A percentile compares a stretch with the other conserved stretches of the same genome.
These are phyloP conservation scores for Paxillus involutus DNA, from an alignment of 768 basidiomycete genomes.

Conservation along the genomic window DNA sequence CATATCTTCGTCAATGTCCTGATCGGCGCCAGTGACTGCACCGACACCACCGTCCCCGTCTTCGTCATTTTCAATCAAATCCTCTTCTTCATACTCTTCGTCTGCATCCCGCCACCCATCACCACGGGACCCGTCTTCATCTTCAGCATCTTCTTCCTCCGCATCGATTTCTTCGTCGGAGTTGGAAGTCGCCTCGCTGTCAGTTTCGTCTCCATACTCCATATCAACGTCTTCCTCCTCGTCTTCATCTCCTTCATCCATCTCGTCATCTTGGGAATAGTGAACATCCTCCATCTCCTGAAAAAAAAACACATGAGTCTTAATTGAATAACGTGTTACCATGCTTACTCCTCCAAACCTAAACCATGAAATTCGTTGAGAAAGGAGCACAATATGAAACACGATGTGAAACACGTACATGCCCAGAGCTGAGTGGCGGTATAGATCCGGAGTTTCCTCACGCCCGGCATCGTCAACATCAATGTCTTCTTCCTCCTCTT, in stretches of 20 bases:
- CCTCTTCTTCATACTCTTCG: constrained; percentile 61
- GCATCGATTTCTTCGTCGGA: constrained; percentile 70
- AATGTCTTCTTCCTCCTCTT: constrained; percentile 59
- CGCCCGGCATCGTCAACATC: constrained; percentile 53
- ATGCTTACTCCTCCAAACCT: constrained; percentile 78
- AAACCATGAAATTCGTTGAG: constrained; percentile 7
- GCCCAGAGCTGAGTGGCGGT: constrained; percentile 94
- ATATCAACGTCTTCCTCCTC: constrained; percentile 85
- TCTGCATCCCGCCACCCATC: constrained; percentile 59
- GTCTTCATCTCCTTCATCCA: constrained; percentile 80
- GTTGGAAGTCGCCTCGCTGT: constrained; percentile 78
- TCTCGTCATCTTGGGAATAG: constrained; percentile 66
- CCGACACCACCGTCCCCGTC: constrained; percentile 46
- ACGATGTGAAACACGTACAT: constrained; percentile 54
- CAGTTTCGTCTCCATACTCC: constrained; percentile 83
- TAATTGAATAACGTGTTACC: constrained; percentile 5
- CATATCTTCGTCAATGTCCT: constrained; percentile 50
- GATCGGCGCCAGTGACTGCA: constrained; percentile 50
- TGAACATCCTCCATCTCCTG: constrained; percentile 87
- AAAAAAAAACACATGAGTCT: constrained; percentile 10
- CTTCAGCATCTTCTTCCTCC: constrained; percentile 60
- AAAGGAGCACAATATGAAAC: background rate
- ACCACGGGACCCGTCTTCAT: constrained; percentile 44
- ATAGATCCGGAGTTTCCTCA: constrained; percentile 89
- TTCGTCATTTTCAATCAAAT: constrained; percentile 61